A percentile compares a stretch with the other conserved stretches of the same genome.
Conservation (phyloP, 345 rosid genomes). For the Lepidium didymum region DNA sequence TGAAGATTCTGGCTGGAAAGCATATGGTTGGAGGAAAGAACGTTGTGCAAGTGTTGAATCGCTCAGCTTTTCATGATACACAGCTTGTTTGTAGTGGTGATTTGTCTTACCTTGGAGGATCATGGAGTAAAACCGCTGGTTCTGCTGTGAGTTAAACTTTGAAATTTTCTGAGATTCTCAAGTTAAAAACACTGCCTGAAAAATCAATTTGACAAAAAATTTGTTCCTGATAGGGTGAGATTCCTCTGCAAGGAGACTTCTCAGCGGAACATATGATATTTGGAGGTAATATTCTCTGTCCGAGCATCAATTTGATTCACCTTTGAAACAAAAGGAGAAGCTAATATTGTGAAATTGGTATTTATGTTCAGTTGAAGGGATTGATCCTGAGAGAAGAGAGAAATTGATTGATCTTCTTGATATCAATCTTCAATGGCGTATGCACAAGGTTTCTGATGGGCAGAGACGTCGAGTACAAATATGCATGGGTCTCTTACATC, state of each 20-base stretch:
- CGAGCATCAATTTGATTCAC: background rate
- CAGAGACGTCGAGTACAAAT: slow-evolving; percentile 96
- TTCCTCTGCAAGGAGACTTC: slow-evolving; percentile 98
- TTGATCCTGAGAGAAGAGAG: slow-evolving; percentile 81
- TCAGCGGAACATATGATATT: slow-evolving; percentile 97
- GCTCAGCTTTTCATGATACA: slow-evolving; percentile 93
- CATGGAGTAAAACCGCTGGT: slow-evolving; percentile 91
- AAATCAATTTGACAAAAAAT: background rate
- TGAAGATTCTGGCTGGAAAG: slow-evolving; percentile 85
- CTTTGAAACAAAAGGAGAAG: background rate
- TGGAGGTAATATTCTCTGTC: slow-evolving; percentile 54
- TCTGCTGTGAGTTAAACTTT: slow-evolving; percentile 62
- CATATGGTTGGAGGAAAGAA: slow-evolving; percentile 94
- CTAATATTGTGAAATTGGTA: no score
- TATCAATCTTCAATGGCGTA: slow-evolving; percentile 88
- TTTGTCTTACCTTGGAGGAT: slow-evolving; percentile 86
- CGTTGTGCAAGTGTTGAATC: slow-evolving; percentile 63
- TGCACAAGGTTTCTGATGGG: slow-evolving; percentile 99
- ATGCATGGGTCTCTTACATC: slow-evolving; percentile 96
- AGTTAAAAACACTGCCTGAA: background rate
- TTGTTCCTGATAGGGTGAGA: slow-evolving; percentile 49
- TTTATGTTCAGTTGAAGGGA: slow-evolving; percentile 63
- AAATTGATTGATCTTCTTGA: slow-evolving; percentile 89
- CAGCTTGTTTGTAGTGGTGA: slow-evolving; percentile 85
- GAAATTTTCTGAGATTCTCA: background rate